Conservation (phyloP, 2,329 filamentous ascomycete genomes). For the Cercospora zeina region DNA sequence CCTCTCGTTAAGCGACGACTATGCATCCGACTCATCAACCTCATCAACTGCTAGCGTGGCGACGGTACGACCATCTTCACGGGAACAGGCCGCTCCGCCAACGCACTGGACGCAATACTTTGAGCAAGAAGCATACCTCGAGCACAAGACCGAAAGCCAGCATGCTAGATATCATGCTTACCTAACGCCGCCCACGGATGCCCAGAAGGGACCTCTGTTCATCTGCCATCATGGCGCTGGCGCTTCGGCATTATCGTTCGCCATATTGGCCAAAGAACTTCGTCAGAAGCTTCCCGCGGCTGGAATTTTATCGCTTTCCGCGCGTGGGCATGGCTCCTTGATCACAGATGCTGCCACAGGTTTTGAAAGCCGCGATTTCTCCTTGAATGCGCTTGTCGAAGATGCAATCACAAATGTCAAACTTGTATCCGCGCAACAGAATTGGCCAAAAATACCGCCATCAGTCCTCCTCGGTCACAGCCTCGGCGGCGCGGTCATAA, state of each 20-base stretch:
- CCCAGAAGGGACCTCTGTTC: conserved; percentile 73
- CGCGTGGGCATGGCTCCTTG: conserved; percentile 80
- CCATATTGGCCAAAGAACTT: conserved; percentile 74
- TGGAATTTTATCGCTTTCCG: conserved; percentile 82
- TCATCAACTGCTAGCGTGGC: conserved; percentile 82
- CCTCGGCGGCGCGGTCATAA: conserved; percentile 87
- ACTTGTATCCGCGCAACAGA: conserved; percentile 66
- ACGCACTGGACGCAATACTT: conserved; percentile 90
- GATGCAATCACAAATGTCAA: conserved; percentile 71
- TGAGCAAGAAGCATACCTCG: conserved; percentile 78
- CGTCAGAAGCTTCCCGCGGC: conserved; percentile 73
- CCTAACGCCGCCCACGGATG: conserved; percentile 68
- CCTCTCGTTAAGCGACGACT: conserved; percentile 12
- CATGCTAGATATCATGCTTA: conserved; percentile 78
- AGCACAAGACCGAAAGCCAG: conserved; percentile 45
- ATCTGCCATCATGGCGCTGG: conserved; percentile 94
- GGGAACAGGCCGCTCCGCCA: conserved; percentile 55
- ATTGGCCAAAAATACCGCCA: conserved; percentile 71
- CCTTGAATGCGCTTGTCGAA: conserved; percentile 67
- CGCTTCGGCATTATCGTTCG: conserved; percentile 90
- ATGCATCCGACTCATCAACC: conserved; percentile 68
- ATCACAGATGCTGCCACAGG: conserved; percentile 46
- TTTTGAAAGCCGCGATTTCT: conserved; percentile 62
- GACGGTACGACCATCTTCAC: conserved; percentile 40
- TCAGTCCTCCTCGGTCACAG: conserved; percentile 87